These are phyloP conservation scores for Brassica rapa DNA, from an alignment of 345 rosid species.

Conservation along the genomic window DNA sequence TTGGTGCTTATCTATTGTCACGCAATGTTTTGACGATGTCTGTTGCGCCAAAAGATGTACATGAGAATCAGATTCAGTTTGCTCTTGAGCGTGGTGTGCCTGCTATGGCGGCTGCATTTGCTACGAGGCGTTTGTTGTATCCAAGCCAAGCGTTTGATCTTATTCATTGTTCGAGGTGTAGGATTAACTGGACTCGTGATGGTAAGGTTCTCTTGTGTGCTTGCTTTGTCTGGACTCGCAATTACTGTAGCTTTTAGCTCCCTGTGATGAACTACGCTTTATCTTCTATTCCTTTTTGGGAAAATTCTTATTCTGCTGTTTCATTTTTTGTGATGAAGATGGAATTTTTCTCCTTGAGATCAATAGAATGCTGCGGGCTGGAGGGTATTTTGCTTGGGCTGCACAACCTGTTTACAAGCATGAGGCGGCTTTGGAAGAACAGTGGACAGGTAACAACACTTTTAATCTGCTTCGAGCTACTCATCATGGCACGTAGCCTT, in stretches of 20 bases:
- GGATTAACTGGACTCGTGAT: slow-evolving; percentile 98
- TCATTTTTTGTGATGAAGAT: slow-evolving; percentile 52
- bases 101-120: slow-evolving; percentile 98
- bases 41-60: slow-evolving; percentile 95
- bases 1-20: slow-evolving; percentile 88
- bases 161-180: slow-evolving; percentile 97
- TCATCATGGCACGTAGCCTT: neutral
- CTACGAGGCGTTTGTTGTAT: slow-evolving; percentile 72
- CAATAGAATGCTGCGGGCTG: slow-evolving; percentile 90
- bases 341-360: slow-evolving; percentile 96
- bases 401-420: slow-evolving; percentile 99
- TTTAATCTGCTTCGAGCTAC: slow-evolving; percentile 19
- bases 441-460: slow-evolving; percentile 79
- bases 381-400: slow-evolving; percentile 99
- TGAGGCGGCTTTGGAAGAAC: slow-evolving; percentile 77
- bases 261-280: neutral
- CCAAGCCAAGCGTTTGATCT: slow-evolving; percentile 98
- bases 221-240: slow-evolving; percentile 22
- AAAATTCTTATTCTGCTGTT: slow-evolving; percentile 22
- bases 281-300: slow-evolving; percentile 1
- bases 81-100: slow-evolving; percentile 99
- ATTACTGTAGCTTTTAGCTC: neutral
- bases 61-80: slow-evolving; percentile 98
- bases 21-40: slow-evolving; percentile 82
- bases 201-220: slow-evolving; percentile 50